Evolutionary conservation across 306 rosid species (phyloP).

Genomic region (Prosopis cineraria): DNA sequence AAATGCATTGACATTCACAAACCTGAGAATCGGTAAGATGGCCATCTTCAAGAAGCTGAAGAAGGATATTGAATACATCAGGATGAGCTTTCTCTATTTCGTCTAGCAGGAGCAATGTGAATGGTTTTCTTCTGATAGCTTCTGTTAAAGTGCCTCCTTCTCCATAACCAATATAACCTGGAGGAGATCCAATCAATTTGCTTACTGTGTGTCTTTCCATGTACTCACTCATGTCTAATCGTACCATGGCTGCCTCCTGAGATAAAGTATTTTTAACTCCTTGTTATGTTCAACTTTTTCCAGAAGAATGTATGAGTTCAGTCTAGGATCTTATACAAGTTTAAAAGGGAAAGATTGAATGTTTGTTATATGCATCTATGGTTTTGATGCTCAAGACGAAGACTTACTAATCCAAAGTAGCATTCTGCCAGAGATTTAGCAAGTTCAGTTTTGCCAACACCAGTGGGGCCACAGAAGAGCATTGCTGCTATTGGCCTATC

Average conservation of each 20-base stretch:
- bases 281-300: not conserved
- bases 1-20: too few relatives aligned
- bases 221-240: constrained; percentile 95
- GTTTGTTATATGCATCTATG: not conserved
- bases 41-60: constrained; percentile 85
- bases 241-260: constrained; percentile 82
- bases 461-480: constrained; percentile 87
- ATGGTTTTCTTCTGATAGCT: constrained; percentile 88
- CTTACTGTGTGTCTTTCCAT: constrained; percentile 96
- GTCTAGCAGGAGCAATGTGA: constrained; percentile 76
- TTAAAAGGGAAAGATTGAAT: not conserved
- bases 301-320: not conserved
- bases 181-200: constrained; percentile 92
- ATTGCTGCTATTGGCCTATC: constrained; percentile 74
- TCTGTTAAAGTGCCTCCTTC: constrained; percentile 88
- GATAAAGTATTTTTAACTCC: constrained; percentile 8
- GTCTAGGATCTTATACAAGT: not conserved
- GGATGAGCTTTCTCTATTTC: constrained; percentile 99
- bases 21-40: constrained; percentile 97
- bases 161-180: constrained; percentile 92
- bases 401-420: constrained; percentile 83
- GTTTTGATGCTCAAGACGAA: constrained; percentile 4
- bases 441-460: constrained; percentile 89
- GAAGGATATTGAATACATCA: constrained; percentile 87
- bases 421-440: constrained; percentile 73